Evolutionary conservation across 345 rosid genomes (phyloP), one percentile per base, ranked within the genome.

Genomic region (Streptanthus diversifolius): DNA sequence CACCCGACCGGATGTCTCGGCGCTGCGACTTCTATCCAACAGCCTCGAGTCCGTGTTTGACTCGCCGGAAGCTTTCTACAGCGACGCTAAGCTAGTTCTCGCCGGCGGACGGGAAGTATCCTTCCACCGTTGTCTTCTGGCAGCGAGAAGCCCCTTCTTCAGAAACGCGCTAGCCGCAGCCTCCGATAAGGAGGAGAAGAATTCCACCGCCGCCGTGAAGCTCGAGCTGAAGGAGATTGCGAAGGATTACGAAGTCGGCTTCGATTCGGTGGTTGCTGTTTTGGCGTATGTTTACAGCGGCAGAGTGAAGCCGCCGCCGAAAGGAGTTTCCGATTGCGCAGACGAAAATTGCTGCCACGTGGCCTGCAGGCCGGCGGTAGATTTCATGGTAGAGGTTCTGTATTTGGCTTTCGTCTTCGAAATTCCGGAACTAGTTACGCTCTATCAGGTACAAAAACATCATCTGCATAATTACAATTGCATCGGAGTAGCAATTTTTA

Each of bases 321-420:
- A 61, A 12, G 85, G 70, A 1, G 84, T 84, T 47, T 82, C 90
- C 39, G 80, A 74, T 56, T 92, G 98, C 62, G 89, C 84, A 3
- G 98, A 92, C 76, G 91, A 88, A 24, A 77, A 63, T 40, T 92
- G 96, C 82, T 22, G 79, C 39, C 98, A 92, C 74, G 70, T 66
- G 77, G 90, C 86, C 22, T 92, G 98, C 39, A 69, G 95, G 9
- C 96, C 98, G 2, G 87, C 88, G 0, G 75, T 92, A 8, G 87
- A 85, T 66, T 85, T 87, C 76, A 72, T 82, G 81, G 82, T 84
- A 29, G 91, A 92, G 76, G 85, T 88, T 64, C 86, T 92, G 15
- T 92, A 86, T 48, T 80, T 83, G 3, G 83, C 98, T 60, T 88
- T 75, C 54, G 48, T 77, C 18, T 91, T 91, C 77, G 82, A 82